These are phyloP conservation scores for Hyphochytrium catenoides DNA, from an alignment of 352 stramenopile species.

Conservation along the genomic window DNA sequence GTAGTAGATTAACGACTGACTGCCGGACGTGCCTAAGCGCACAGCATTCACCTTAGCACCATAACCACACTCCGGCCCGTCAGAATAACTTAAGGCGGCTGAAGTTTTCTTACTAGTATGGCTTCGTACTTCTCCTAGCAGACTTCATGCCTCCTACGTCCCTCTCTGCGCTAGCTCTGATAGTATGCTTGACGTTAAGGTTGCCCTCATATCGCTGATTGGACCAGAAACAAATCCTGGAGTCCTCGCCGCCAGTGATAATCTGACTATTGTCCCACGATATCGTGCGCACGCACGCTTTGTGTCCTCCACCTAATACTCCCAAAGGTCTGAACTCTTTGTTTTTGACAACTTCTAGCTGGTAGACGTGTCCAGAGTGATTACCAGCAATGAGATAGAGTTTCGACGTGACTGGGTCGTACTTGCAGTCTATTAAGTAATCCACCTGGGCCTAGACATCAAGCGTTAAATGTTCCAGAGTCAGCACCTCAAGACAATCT, in stretches of 20 bases:
- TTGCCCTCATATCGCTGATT: neutral
- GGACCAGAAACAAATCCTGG: slow-evolving; percentile 50
- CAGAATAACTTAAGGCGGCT: too few species aligned
- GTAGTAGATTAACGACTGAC: too few species aligned
- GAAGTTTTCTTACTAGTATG: slow-evolving; percentile 9
- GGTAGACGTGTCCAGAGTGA: slow-evolving; percentile 41
- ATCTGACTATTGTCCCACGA: slow-evolving; percentile 37
- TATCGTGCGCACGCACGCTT: slow-evolving; percentile 43
- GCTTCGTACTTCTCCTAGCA: slow-evolving; percentile 5
- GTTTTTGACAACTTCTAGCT: slow-evolving; percentile 26
- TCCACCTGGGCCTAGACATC: slow-evolving; percentile 21
- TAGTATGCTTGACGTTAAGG: neutral
- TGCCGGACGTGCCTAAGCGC: too few species aligned
- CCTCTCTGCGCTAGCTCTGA: slow-evolving; percentile 3
- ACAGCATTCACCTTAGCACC: too few species aligned
- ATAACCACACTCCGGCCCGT: too few species aligned
- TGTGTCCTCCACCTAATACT: slow-evolving; percentile 28
- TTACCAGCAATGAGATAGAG: slow-evolving; percentile 48
- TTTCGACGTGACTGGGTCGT: slow-evolving; percentile 32
- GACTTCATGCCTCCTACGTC: slow-evolving; percentile 3
- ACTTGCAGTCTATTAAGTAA: slow-evolving; percentile 63
- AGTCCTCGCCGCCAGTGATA: slow-evolving; percentile 59
- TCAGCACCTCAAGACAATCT: neutral
- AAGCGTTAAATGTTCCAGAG: neutral
- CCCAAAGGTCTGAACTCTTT: slow-evolving; percentile 17